phyloP scores from a whole-genome alignment of 345 rosid species.

The Erysimum cheiranthoides region DNA sequence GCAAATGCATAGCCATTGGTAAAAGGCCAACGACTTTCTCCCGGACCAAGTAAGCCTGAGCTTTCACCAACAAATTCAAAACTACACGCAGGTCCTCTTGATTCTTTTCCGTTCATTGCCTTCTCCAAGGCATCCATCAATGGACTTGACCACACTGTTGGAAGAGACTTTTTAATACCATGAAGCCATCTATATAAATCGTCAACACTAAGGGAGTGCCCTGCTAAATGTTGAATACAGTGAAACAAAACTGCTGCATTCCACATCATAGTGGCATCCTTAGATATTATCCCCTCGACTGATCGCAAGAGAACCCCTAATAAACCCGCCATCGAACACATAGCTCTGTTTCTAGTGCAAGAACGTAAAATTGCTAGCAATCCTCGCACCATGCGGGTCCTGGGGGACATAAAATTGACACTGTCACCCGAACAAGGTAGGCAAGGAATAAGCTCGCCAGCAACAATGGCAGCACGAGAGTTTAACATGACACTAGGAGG shows the following conservation, averaged over 20 bases:
- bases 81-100: slow-evolving; percentile 90
- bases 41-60: slow-evolving; percentile 98
- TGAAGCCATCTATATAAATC: slow-evolving; percentile 81
- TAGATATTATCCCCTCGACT: slow-evolving; percentile 73
- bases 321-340: slow-evolving; percentile 93
- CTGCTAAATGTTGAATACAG: slow-evolving; percentile 84
- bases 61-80: slow-evolving; percentile 96
- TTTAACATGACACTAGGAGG: slow-evolving; percentile 99
- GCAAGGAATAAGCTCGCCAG: slow-evolving; percentile 86
- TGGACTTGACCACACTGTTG: slow-evolving; percentile 67
- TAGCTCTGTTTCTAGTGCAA: slow-evolving; percentile 96
- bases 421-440: slow-evolving; percentile 81
- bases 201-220: slow-evolving; percentile 78
- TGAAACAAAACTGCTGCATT: slow-evolving; percentile 77
- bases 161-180: slow-evolving; percentile 63
- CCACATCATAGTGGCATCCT: slow-evolving; percentile 65
- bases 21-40: slow-evolving; percentile 98
- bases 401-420: slow-evolving; percentile 77
- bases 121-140: slow-evolving; percentile 82
- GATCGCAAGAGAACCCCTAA: slow-evolving; percentile 80
- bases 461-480: slow-evolving; percentile 94
- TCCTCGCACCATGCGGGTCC: slow-evolving; percentile 91
- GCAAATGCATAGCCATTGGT: slow-evolving; percentile 91
- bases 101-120: slow-evolving; percentile 86
- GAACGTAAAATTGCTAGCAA: slow-evolving; percentile 88